Evolutionary conservation across 306 rosid genomes (phyloP).

Genomic region (Vachellia collinsii): DNA sequence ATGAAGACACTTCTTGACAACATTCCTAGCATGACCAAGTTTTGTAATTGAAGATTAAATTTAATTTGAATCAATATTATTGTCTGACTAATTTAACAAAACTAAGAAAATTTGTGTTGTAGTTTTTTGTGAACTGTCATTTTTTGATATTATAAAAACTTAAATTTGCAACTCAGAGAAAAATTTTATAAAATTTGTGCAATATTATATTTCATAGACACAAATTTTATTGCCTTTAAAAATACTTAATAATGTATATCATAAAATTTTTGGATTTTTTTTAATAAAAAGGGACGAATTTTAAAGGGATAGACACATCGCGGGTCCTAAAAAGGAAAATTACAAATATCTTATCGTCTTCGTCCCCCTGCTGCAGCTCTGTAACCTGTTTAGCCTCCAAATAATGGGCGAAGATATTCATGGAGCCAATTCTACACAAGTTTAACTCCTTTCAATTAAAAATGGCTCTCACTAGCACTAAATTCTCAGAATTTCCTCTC

Average conservation of each 20-base stretch:
- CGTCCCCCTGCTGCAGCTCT: background rate
- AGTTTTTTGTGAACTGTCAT: background rate
- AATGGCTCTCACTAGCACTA: conserved; percentile 58
- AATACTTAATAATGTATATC: too few species aligned
- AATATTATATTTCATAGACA: too few species aligned
- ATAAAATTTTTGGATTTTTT: background rate
- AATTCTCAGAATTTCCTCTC: conserved; percentile 63
- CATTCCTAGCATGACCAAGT: background rate
- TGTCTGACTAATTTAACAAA: background rate
- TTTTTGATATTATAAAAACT: background rate
- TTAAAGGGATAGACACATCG: background rate
- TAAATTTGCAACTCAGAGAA: too few species aligned
- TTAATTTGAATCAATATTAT: background rate
- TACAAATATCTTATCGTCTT: background rate
- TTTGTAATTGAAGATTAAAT: background rate
- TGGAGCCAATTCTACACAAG: background rate
- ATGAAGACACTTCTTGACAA: background rate
- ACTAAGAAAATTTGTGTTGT: background rate
- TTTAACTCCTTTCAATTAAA: background rate
- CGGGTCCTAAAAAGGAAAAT: background rate
- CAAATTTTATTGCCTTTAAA: too few species aligned
- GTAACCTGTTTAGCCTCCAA: conserved; percentile 26
- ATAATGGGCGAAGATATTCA: conserved; percentile 17
- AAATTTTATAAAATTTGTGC: too few species aligned
- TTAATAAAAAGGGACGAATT: background rate